These are phyloP conservation scores for Coniochaeta hoffmannii DNA, from an alignment of 2,329 filamentous ascomycete species.

Conservation along the genomic window DNA sequence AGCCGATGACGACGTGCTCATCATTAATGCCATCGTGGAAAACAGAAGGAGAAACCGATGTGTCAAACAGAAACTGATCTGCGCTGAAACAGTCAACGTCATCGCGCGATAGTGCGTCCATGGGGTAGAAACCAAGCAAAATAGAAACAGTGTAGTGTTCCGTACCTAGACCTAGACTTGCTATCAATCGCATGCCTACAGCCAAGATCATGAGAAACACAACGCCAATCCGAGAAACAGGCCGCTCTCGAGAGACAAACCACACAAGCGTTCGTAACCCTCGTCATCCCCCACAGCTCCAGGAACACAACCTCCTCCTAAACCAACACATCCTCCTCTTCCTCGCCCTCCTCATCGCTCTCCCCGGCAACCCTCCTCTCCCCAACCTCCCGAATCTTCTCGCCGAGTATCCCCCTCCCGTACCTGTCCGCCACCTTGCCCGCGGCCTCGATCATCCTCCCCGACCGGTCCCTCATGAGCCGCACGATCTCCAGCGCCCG, in stretches of 20 bases:
- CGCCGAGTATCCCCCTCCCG: conserved; percentile 68
- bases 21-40: background rate
- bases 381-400: conserved; percentile 83
- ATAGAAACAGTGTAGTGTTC: background rate
- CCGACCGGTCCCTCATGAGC: conserved; percentile 76
- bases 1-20: background rate
- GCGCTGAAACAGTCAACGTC: background rate
- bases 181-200: background rate
- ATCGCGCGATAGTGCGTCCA: background rate
- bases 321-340: conserved; percentile 2
- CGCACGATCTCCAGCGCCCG: conserved; percentile 85
- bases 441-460: conserved; percentile 87
- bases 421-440: conserved; percentile 84
- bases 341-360: conserved; percentile 20
- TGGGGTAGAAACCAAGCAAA: background rate
- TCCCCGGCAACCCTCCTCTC: conserved; percentile 59
- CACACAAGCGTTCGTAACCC: no score
- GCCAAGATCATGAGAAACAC: background rate
- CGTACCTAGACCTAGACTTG: background rate
- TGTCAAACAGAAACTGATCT: background rate
- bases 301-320: background rate
- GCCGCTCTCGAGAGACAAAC: background rate
- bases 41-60: background rate
- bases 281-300: no score
- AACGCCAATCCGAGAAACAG: background rate